Evolutionary conservation across 805 yeast species (phyloP), one percentile per base, ranked within the genome.

Genomic region (Myxozyma lipomycoides): DNA sequence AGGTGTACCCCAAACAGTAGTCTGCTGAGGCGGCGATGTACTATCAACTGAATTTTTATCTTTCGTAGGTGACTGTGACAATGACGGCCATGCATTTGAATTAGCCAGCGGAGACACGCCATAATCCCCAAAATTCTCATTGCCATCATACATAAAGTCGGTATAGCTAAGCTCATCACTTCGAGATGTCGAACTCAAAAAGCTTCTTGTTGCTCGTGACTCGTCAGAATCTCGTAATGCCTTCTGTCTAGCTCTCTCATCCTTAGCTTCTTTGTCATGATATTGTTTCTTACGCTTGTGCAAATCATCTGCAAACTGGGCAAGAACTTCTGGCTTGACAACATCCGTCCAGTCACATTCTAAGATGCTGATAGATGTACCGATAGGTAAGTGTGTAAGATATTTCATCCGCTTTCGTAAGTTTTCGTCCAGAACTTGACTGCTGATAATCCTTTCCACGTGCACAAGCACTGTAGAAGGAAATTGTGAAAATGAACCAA

Each of bases 1-100:
- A 46, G 68, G 72, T 0, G 93, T 85, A 0, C 95, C 95, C 95
- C 95, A 86, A 2, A 86, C 80, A 0, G 93, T 82, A 1, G 79
- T 77, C 18, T 60, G 62, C 17, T 51, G 46, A 23, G 56, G 19
- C 47, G 40, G 3, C 49, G 46, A 23, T 23, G 40, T 52, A 12
- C 23, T 48, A 12, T n/a, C 45, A 12, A 43, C 52, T 3, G 43
- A 52, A 7, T 49, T 56, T 6, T 9, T 6, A 9, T 6, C 9
- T n/a, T 9, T 6, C 6, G n/a, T 12, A 19, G 37, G 49, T 46
- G 41, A 46, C 24, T 45, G 42, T 54, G 26, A 52, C 52, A 60
- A 60, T 46, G 25, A 56, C 61, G 42, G 59, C 61, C 37, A 15
- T 67, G 63, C 9, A 71, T 70, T 7, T 28, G 43, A 41, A 30